Base-by-base conservation (phyloP, 345 rosid species). In the Melaleuca quinquenervia region DNA sequence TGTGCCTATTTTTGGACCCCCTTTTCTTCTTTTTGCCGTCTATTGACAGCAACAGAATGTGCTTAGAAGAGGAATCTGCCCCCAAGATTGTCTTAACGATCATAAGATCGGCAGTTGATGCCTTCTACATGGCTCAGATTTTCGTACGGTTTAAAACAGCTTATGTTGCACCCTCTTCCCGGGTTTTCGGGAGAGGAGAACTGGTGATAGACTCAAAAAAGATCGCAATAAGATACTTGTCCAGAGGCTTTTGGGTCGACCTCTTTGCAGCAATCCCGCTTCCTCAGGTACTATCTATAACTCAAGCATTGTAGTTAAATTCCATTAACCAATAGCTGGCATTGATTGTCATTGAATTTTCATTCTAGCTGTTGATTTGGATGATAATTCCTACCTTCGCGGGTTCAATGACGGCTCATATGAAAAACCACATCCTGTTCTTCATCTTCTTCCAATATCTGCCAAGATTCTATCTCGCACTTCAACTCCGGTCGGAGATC, bases 181-280 rank as follows among this genome's bases (percentile, higher is more conserved):
- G 90, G 53, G 90, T 91, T 26, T 91, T 90, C 26, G 91, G 91
- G 48, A 86, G 90, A 87, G 93, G 93, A 27, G 91, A 91, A 60
- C 91, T 91, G 44, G 91, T 91, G n/a, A 90, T 90, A 64, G 90
- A 90, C 83, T 84, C 90, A 1, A 74, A 86, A 84, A 88, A 89
- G 91, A 91, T 91, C 55, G 89, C 90, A 6, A 12, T 84, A 82
- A 89, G 89, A 75, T 91, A 91, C 85, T 52, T 89, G 22, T 86
- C 87, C 50, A 86, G 87, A 22, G 91, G 82, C 83, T 91, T 91
- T 85, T 87, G 84, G 82, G 82, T 91, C n/a, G 93, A 91, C 76
- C 86, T 91, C 45, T 56, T 89, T 76, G 93, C 90, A 3, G 86
- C 93, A 50, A 85, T 91, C 58, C 93, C 93, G 6, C 88, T 91